Base-by-base conservation (phyloP, 2,329 filamentous ascomycete genomes). In the Ascochyta lentis region DNA sequence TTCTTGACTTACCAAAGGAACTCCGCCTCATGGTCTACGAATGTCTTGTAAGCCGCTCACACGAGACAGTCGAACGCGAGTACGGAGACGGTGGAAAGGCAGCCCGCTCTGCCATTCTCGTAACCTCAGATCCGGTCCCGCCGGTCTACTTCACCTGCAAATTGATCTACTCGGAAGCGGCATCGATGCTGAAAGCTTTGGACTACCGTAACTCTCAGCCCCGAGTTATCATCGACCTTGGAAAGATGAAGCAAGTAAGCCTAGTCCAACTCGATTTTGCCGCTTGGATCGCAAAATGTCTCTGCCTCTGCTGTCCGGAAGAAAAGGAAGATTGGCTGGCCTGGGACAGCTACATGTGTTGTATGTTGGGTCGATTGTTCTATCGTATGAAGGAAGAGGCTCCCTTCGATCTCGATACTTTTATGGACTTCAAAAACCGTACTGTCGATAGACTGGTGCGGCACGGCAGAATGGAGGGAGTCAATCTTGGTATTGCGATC, bases 1-100 rank as follows among this genome's bases (percentile, higher is more conserved):
- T 53, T 22, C 40, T 58, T 16, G 47, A 55, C 24, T 44, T 60
- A 1, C 54, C 54, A 1, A 46, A 29, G 13, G 54, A 58, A 23
- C 27, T 53, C 1, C 54, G 58, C 26, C 23, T 57, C 7, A 44
- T 51, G 46, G 23, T 60, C 3, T 60, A 60, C 46, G 49, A 49
- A 8, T 23, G 31, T 10, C 41, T 58, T n/a, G 12, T 24, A 4
- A 37, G 24, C 13, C 43, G 50, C 10, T 34, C 19, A 4, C 50
- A 48, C 24, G 10, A 31, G 12, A 35, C 26, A 8, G n/a, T 48
- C 35, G n/a, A 22, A 22, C 35, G 22, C 9, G 35, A 38, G 12
- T 10, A 12, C 16, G 22, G 35, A 10, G n/a, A 4, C 15, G 6
- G 22, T 10, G 16, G 15, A 22, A 38, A 22, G n/a, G 16, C 35